These are phyloP conservation scores for Calonectria honghensis DNA, from an alignment of 2,329 filamentous ascomycete genomes.

Conservation along the genomic window DNA sequence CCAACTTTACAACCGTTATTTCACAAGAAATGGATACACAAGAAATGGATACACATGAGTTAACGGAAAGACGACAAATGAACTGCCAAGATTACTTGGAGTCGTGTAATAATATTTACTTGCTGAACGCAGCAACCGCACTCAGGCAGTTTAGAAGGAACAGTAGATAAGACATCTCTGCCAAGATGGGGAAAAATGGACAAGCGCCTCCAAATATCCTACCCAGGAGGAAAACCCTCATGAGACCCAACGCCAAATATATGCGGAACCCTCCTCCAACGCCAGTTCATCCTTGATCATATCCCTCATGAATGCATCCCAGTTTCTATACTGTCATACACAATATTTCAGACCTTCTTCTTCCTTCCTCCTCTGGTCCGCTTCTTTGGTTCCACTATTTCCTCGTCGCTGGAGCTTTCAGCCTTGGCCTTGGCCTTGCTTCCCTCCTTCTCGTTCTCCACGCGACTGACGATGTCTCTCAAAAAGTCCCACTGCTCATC, in stretches of 20 bases:
- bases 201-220: conserved; percentile 44
- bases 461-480: conserved; percentile 90
- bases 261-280: conserved; percentile 52
- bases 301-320: conserved; percentile 52
- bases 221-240: conserved; percentile 39
- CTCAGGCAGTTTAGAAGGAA: neutral
- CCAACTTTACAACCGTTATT: too few relatives aligned
- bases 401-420: conserved; percentile 74
- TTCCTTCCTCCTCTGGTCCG: conserved; percentile 67
- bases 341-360: conserved; percentile 65
- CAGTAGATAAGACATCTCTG: conserved; percentile 10
- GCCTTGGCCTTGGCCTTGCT: conserved; percentile 65
- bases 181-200: conserved; percentile 24
- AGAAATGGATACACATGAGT: neutral
- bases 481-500: conserved; percentile 97
- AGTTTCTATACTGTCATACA: conserved; percentile 15
- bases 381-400: conserved; percentile 68
- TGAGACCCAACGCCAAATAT: conserved; percentile 54
- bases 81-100: neutral
- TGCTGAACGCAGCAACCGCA: neutral
- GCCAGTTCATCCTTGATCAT: conserved; percentile 54
- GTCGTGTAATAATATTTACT: conserved; percentile 9
- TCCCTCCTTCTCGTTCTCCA: conserved; percentile 76
- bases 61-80: neutral
- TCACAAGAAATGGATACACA: neutral